phyloP scores from a whole-genome alignment of 2,329 filamentous ascomycete species.

The Penicillium hesseltinei region DNA sequence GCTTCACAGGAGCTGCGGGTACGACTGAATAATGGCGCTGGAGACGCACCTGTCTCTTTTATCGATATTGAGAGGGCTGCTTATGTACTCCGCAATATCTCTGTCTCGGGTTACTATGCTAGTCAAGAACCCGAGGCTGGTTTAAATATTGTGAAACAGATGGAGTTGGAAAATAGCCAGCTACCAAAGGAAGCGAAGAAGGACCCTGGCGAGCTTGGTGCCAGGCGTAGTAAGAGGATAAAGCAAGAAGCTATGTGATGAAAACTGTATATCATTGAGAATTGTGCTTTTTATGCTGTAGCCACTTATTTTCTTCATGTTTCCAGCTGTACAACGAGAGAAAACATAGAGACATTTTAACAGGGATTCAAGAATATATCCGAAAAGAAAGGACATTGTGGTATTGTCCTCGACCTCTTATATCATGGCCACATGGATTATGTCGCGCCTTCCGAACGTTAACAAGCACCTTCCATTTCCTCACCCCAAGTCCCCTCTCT shows the following conservation, averaged over 20 bases:
- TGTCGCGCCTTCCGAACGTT: background rate
- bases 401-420: background rate
- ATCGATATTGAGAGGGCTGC: constrained; percentile 39
- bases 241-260: background rate
- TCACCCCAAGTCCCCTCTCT: too few species aligned
- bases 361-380: background rate
- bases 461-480: background rate
- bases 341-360: background rate
- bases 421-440: background rate
- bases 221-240: background rate
- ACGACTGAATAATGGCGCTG: constrained; percentile 23
- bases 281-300: background rate
- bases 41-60: constrained; percentile 23
- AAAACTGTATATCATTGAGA: background rate
- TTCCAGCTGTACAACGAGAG: background rate
- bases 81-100: constrained; percentile 38
- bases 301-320: too few species aligned
- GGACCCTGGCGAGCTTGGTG: background rate
- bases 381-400: too few species aligned
- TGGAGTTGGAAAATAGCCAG: background rate
- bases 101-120: constrained; percentile 23
- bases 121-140: background rate
- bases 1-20: constrained; percentile 22
- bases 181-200: background rate
- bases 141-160: background rate